Conservation (phyloP, 805 yeast genomes). For the Jamesozyma spencerorum region DNA sequence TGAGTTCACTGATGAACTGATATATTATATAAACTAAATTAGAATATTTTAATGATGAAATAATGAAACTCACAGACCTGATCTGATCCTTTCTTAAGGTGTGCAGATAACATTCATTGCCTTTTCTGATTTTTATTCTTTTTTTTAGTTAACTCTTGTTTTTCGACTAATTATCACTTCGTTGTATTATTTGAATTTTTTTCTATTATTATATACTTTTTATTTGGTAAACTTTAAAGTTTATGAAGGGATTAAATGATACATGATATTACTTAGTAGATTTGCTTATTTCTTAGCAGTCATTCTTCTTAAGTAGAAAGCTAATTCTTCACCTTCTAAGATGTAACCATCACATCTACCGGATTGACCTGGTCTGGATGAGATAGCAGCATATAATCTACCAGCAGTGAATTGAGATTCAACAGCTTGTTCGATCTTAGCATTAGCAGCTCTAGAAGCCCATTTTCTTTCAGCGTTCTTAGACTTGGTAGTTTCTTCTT, state of each 20-base stretch:
- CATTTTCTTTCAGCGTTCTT: conserved; percentile 82
- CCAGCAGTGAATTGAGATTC: conserved; percentile 97
- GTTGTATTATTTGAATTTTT: too few relatives aligned
- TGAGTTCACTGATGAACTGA: neutral
- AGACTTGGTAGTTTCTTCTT: conserved; percentile 60
- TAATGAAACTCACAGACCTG: conserved; percentile 33
- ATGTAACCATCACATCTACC: conserved; percentile 99
- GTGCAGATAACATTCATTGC: conserved; percentile 72
- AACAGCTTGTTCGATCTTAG: conserved; percentile 84
- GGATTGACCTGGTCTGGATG: conserved; percentile 99
- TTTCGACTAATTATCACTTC: too few relatives aligned
- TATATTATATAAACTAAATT: neutral
- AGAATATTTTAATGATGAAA: conserved; percentile 23
- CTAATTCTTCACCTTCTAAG: conserved; percentile 99
- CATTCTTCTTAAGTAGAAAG: conserved; percentile 99
- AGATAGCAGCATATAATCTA: conserved; percentile 95
- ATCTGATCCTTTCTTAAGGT: conserved; percentile 25
- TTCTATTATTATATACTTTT: too few relatives aligned
- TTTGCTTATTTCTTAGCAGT: conserved; percentile 96
- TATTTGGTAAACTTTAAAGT: conserved; percentile 6
- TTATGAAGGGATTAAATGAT: conserved; percentile 9
- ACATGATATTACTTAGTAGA: too few relatives aligned
- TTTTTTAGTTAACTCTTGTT: too few relatives aligned
- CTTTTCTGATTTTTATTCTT: conserved; percentile 4
- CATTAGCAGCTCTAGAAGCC: conserved; percentile 80